Evolutionary conservation across 1,139 yeast genomes (phyloP), one percentile per base, ranked within the genome.

Genomic region (Pichia sp.): DNA sequence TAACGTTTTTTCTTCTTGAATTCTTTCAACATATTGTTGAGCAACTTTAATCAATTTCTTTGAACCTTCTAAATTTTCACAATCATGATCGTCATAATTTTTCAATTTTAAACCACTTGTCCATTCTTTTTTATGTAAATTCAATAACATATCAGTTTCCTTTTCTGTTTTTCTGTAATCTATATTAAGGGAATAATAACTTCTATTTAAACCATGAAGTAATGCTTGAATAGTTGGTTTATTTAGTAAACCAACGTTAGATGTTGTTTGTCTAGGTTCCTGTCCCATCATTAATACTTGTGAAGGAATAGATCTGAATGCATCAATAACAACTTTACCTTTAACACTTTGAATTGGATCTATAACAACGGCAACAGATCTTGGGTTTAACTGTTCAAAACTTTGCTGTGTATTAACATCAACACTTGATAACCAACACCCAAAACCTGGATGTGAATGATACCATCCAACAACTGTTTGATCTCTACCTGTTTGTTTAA

Each of bases 401-500:
- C 96, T 86, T 64, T 92, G 96, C 62, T 92, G 99, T 2, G 99
- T 92, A 63, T 89, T 89, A 49, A 94, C 95, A 76, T 92, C 99
- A 35, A 92, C 97, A 25, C 94, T 82, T 7, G 97, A 89, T 58
- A 92, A 75, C 97, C 98, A 92, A 70, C 98, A 92, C 12, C 98
- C 98, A 64, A 90, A 92, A 23, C 98, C 98, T 2, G 98, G 98
- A 68, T 92, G 98, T 27, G 97, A 90, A 63, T 92, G 99, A 70
- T 94, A 94, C 99, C 97, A 90, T 36, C 97, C 97, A 41, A 90
- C 97, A 54, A 94, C 98, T 87, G 87, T 89, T 65, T 90, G 96
- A 67, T 87, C 97, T 66, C 97, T 78, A 25, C 99, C 99, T 1
- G 98, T 94, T 65, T 94, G 98, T 67, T 87, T 82, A 60, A 94